A percentile compares a stretch with the other conserved stretches of the same genome.
Conservation (phyloP, 192 early-diverging fungal genomes). For the Rhizoclosmatium globosum region DNA sequence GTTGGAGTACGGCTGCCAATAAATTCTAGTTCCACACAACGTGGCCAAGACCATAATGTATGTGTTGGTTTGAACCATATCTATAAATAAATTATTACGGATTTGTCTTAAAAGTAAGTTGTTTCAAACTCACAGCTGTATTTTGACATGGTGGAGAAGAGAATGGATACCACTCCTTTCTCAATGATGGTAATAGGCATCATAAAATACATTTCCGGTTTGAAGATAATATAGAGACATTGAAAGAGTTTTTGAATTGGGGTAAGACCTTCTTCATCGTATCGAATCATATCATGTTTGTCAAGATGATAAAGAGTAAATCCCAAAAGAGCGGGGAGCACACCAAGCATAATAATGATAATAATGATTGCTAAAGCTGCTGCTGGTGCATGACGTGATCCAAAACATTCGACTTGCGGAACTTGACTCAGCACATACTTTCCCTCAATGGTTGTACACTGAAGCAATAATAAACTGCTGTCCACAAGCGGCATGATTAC, state of each 20-base stretch:
- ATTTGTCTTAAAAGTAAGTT: neutral
- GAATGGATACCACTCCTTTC: conserved; percentile 6
- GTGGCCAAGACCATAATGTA: neutral
- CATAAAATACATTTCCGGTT: conserved; percentile 22
- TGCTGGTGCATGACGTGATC: neutral
- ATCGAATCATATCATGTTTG: neutral
- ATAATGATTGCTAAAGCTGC: conserved; percentile 24
- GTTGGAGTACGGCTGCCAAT: conserved; percentile 15
- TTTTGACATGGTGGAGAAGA: conserved; percentile 16
- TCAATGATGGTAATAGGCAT: conserved; percentile 13
- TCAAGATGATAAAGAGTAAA: conserved; percentile 1
- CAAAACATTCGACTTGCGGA: conserved; percentile 8
- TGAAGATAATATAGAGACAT: conserved; percentile 21
- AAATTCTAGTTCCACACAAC: neutral
- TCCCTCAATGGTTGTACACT: too few relatives aligned
- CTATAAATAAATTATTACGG: neutral
- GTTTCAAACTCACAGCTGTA: neutral
- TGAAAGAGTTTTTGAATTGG: conserved; percentile 1
- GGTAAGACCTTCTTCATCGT: conserved; percentile 11
- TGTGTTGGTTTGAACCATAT: neutral
- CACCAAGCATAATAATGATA: conserved; percentile 5
- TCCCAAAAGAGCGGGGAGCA: neutral
- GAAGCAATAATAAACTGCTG: neutral
- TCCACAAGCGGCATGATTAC: conserved; percentile 34
- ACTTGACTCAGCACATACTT: too few relatives aligned